Conservation (phyloP, 2,329 filamentous ascomycete genomes). For the Sporothrix euskadiensis region DNA sequence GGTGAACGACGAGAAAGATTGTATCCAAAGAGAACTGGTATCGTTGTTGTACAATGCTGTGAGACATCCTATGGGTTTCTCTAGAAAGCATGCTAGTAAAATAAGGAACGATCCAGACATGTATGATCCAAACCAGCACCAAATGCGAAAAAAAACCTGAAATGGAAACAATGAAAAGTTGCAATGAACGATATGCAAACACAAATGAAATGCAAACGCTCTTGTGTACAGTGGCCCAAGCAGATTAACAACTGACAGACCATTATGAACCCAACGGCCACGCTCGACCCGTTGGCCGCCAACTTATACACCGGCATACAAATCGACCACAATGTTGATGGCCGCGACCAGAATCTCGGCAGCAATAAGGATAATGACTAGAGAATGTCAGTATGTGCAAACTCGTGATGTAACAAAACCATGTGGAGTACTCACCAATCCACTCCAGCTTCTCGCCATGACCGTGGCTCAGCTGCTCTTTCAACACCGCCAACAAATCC, state of each 20-base stretch:
- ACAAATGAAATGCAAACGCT: background rate
- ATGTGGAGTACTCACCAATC: conserved; percentile 65
- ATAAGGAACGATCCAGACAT: background rate
- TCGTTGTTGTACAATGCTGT: conserved; percentile 23
- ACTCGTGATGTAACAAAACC: conserved; percentile 29
- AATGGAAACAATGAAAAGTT: background rate
- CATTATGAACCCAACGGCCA: background rate
- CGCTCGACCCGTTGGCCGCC: background rate
- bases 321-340: conserved; percentile 92
- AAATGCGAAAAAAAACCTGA: background rate
- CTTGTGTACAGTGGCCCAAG: background rate
- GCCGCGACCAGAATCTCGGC: conserved; percentile 91
- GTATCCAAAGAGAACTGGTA: conserved; percentile 15
- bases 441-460: conserved; percentile 87
- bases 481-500: conserved; percentile 86
- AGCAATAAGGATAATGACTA: conserved; percentile 92
- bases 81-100: conserved; percentile 3
- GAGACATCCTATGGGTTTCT: conserved; percentile 20
- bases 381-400: conserved; percentile 8
- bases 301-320: conserved; percentile 61
- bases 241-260: background rate
- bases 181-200: background rate
- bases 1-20: background rate
- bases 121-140: background rate
- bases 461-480: conserved; percentile 92